Conservation (phyloP, 768 basidiomycete genomes). For the Tephrocybe sp. region DNA sequence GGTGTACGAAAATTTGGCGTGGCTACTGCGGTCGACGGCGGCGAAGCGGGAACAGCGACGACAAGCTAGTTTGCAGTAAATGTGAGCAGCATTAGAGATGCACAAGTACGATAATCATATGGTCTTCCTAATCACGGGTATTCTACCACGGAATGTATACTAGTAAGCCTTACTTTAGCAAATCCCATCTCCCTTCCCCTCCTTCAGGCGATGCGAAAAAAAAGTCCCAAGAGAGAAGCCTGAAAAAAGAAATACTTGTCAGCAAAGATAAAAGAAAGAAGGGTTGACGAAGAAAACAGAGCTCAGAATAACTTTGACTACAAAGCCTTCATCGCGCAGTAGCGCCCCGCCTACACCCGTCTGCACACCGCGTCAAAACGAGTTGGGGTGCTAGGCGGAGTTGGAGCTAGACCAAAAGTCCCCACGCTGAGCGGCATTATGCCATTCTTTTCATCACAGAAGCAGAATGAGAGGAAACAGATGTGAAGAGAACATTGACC, state of each 20-base stretch:
- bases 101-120: slow-evolving; percentile 7
- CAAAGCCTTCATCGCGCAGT: slow-evolving; percentile 16
- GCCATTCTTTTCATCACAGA: slow-evolving; percentile 9
- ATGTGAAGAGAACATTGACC: no score
- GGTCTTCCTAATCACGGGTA: slow-evolving; percentile 5
- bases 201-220: no score
- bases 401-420: slow-evolving; percentile 12
- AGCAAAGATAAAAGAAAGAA: background rate
- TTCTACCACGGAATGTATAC: slow-evolving; percentile 12
- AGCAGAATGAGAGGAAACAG: background rate
- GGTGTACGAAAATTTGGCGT: slow-evolving; percentile 92
- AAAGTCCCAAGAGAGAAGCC: no score
- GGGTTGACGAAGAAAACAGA: background rate
- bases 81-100: background rate
- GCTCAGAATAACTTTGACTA: slow-evolving; percentile 19
- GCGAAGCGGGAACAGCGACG: slow-evolving; percentile 41
- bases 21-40: slow-evolving; percentile 72
- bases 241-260: background rate
- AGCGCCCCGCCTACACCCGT: slow-evolving; percentile 14
- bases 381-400: slow-evolving; percentile 16
- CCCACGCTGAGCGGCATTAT: slow-evolving; percentile 16
- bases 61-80: slow-evolving; percentile 5
- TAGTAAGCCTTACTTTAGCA: slow-evolving; percentile 3
- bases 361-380: slow-evolving; percentile 18
- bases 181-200: slow-evolving; percentile 1